phyloP scores from a whole-genome alignment of 1,284 basidiomycete species.

The Mycena sp. region DNA sequence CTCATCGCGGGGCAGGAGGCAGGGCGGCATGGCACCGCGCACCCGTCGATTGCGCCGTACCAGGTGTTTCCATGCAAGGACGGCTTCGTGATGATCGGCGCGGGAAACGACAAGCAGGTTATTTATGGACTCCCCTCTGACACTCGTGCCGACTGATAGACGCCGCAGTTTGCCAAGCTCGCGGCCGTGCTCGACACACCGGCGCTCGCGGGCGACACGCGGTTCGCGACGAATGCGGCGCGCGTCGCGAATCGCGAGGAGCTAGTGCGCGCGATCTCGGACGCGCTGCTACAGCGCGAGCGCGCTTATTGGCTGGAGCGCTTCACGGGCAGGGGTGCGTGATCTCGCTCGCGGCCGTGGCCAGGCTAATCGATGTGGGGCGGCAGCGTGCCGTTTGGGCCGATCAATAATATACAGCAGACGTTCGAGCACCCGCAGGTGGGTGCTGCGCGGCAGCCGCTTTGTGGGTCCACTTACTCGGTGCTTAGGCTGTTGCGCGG shows the following conservation, averaged over 20 bases:
- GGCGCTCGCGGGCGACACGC: constrained; percentile 63
- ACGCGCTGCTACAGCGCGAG: constrained; percentile 63
- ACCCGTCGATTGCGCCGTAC: constrained; percentile 93
- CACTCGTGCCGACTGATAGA: too few species aligned
- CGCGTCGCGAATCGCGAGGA: constrained; percentile 83
- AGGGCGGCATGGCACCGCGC: constrained; percentile 89
- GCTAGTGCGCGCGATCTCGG: constrained; percentile 79
- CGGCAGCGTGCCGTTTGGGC: constrained; percentile 86
- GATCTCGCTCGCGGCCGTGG: background rate
- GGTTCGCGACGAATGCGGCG: constrained; percentile 77
- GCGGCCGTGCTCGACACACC: constrained; percentile 68
- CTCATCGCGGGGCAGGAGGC: constrained; percentile 90
- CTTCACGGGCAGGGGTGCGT: constrained; percentile 76
- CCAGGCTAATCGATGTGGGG: constrained; percentile 6
- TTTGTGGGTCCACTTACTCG: too few species aligned
- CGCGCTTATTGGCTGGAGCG: constrained; percentile 79
- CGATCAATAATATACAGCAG: constrained; percentile 91
- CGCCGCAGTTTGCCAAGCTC: constrained; percentile 72
- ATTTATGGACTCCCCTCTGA: too few species aligned
- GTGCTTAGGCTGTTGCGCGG: constrained; percentile 48
- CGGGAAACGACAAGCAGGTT: constrained; percentile 83
- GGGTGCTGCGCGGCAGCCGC: too few species aligned
- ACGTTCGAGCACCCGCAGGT: constrained; percentile 92
- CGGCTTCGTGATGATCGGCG: constrained; percentile 94
- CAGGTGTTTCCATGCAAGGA: constrained; percentile 91